These are phyloP conservation scores for Imleria badia DNA, from an alignment of 768 basidiomycete genomes.

Conservation along the genomic window DNA sequence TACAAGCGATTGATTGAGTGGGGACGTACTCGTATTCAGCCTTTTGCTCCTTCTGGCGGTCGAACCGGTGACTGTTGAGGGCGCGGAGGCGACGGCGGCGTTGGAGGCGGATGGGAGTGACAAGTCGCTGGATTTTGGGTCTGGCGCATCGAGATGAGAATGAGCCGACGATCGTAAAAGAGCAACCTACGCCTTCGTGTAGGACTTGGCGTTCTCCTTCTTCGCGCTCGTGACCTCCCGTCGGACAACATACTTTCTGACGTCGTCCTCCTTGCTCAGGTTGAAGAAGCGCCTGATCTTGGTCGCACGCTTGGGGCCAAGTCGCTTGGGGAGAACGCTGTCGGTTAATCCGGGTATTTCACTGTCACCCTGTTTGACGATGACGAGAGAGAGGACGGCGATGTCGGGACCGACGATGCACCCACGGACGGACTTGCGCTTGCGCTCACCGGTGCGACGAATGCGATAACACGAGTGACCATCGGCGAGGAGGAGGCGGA, in stretches of 20 bases:
- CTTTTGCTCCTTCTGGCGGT: slow-evolving; percentile 93
- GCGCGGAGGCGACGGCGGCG: slow-evolving; percentile 90
- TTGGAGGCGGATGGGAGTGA: slow-evolving; percentile 94
- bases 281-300: slow-evolving; percentile 99
- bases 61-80: slow-evolving; percentile 84
- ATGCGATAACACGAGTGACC: slow-evolving; percentile 98
- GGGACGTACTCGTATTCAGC: slow-evolving; percentile 79
- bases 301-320: slow-evolving; percentile 96
- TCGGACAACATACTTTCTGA: slow-evolving; percentile 94
- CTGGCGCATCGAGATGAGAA: slow-evolving; percentile 37
- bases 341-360: slow-evolving; percentile 94
- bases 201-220: slow-evolving; percentile 85
- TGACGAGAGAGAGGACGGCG: slow-evolving; percentile 87
- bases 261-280: slow-evolving; percentile 78
- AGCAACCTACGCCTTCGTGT: slow-evolving; percentile 92
- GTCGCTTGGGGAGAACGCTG: slow-evolving; percentile 85
- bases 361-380: slow-evolving; percentile 93
- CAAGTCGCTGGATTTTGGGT: slow-evolving; percentile 77
- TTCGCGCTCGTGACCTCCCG: slow-evolving; percentile 87
- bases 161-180: not conserved
- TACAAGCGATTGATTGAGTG: not conserved
- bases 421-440: slow-evolving; percentile 97
- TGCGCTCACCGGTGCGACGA: slow-evolving; percentile 92
- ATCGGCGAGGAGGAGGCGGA: slow-evolving; percentile 88
- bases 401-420: slow-evolving; percentile 98